phyloP scores from a whole-genome alignment of 1,139 yeast species.

The Diutina sp. region DNA sequence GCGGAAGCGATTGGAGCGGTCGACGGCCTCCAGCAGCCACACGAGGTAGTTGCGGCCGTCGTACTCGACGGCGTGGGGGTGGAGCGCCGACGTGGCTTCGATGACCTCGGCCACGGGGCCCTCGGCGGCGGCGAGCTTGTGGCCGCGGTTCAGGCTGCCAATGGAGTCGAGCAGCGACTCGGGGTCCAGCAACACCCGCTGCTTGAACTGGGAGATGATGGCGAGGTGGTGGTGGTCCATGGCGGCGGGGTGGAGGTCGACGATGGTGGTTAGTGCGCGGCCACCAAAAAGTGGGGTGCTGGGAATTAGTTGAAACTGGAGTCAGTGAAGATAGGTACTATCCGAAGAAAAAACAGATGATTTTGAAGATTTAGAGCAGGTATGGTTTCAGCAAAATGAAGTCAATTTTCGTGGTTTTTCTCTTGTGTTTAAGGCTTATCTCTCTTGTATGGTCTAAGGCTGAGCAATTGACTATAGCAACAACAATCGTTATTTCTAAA shows the following conservation, averaged over 20 bases:
- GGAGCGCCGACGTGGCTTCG: conserved; percentile 12
- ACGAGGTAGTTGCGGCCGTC: conserved; percentile 29
- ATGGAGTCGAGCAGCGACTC: conserved; percentile 5
- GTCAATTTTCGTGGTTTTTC: no score
- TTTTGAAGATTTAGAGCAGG: no score
- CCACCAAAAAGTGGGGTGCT: no score
- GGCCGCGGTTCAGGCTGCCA: conserved; percentile 20
- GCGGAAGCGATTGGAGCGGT: conserved; percentile 14
- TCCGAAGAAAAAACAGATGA: no score
- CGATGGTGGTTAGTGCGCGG: no score
- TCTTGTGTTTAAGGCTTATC: no score
- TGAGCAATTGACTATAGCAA: no score
- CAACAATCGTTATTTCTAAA: no score
- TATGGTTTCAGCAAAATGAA: no score
- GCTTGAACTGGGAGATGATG: conserved; percentile 26
- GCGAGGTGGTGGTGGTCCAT: conserved; percentile 27
- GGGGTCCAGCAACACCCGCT: conserved; percentile 17
- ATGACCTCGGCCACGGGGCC: conserved; percentile 5
- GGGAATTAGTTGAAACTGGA: no score
- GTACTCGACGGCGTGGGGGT: conserved; percentile 27
- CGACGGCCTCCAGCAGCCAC: conserved; percentile 23
- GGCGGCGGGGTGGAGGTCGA: background rate
- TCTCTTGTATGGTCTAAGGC: no score
- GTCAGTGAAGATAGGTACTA: no score
- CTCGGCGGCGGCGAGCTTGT: conserved; percentile 13